phyloP scores from a whole-genome alignment of 345 rosid genomes.

The Linum tenue region DNA sequence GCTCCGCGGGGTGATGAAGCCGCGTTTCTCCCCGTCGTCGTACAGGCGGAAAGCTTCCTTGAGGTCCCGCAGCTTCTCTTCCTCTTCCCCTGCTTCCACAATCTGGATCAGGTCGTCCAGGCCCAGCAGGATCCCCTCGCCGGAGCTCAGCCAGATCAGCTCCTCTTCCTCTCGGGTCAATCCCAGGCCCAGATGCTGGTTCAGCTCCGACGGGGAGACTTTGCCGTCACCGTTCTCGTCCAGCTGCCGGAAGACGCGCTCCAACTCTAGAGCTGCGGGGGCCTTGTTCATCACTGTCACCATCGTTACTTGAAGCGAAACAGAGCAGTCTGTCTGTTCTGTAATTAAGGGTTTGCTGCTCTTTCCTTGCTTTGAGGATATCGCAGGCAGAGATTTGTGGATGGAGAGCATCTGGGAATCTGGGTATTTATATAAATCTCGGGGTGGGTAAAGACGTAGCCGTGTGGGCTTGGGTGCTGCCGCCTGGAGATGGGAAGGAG shows the following conservation, averaged over 20 bases:
- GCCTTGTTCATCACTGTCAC: background rate
- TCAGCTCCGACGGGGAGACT: slow-evolving; percentile 36
- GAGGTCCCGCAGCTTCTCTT: slow-evolving; percentile 34
- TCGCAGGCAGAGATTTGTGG: no score
- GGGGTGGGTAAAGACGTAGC: no score
- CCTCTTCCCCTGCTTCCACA: slow-evolving; percentile 39
- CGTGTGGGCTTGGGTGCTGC: no score
- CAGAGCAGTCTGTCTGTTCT: no score
- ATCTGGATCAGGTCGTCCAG: slow-evolving; percentile 44
- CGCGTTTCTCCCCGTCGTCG: slow-evolving; percentile 35
- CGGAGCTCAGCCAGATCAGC: slow-evolving; percentile 37
- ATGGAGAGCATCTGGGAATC: no score
- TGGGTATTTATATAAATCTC: no score
- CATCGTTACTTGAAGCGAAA: background rate
- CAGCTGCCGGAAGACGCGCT: slow-evolving; percentile 25
- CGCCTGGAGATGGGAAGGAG: no score
- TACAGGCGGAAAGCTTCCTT: slow-evolving; percentile 55
- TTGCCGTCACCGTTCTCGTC: slow-evolving; percentile 41
- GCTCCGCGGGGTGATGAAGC: slow-evolving; percentile 47
- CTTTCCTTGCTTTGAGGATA: no score
- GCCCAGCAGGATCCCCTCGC: slow-evolving; percentile 51
- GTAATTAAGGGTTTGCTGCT: no score
- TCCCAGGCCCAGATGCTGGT: slow-evolving; percentile 19
- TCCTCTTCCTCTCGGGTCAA: slow-evolving; percentile 34
- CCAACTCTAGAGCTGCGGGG: slow-evolving; percentile 6